phyloP scores from a whole-genome alignment of 2,329 filamentous ascomycete genomes.

The Ceratocystis albifundus region DNA sequence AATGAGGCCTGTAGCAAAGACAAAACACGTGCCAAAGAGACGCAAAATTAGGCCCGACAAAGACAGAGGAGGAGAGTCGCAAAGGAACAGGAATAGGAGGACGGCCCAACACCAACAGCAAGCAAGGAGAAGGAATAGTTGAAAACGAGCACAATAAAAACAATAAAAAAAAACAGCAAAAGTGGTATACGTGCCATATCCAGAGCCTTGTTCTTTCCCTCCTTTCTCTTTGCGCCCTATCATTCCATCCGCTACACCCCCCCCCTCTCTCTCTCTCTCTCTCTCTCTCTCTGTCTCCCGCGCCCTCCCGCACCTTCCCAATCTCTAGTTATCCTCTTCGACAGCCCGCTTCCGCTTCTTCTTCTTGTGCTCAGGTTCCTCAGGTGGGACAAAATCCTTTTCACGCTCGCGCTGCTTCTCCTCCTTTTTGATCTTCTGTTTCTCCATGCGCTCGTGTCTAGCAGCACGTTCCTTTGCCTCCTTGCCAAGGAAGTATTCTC shows the following conservation, averaged over 20 bases:
- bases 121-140: neutral
- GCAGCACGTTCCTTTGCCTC: constrained; percentile 77
- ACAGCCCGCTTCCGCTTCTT: constrained; percentile 44
- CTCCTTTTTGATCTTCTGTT: constrained; percentile 75
- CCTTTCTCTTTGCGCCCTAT: constrained; percentile 4
- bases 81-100: neutral
- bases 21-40: neutral
- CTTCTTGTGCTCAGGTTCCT: constrained; percentile 56
- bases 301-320: constrained; percentile 28
- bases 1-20: neutral
- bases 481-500: constrained; percentile 93
- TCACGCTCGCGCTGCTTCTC: constrained; percentile 78
- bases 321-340: constrained; percentile 25
- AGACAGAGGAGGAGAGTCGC: neutral
- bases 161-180: constrained; percentile 16
- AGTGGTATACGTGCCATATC: constrained; percentile 17
- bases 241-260: constrained; percentile 8
- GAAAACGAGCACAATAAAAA: constrained; percentile 12
- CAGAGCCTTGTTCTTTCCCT: constrained; percentile 5
- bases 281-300: too few relatives aligned
- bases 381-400: constrained; percentile 76
- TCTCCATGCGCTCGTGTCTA: constrained; percentile 69
- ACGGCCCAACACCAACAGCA: neutral
- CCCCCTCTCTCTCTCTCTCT: constrained; percentile 15
- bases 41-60: neutral